Evolutionary conservation across 2,329 filamentous ascomycete genomes (phyloP).

Genomic region (Colletotrichum agaves): DNA sequence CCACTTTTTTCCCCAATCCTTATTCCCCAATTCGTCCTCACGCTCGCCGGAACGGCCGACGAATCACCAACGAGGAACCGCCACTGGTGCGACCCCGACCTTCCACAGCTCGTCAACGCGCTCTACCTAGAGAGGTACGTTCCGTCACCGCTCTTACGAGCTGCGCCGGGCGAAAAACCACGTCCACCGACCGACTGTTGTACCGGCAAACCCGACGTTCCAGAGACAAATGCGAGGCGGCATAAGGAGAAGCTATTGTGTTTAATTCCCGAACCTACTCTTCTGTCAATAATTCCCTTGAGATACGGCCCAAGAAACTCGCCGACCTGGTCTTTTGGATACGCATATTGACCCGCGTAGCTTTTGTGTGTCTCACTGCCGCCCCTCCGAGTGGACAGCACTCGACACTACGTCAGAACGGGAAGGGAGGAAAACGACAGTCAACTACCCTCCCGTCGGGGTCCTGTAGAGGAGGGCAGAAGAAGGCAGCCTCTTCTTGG

Average conservation of each 20-base stretch:
- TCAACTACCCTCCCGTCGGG: conserved; percentile 22
- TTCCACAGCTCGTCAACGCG: conserved; percentile 16
- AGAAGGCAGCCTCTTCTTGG: background rate
- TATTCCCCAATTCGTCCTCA: conserved; percentile 22
- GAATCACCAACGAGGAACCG: conserved; percentile 23
- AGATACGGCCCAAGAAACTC: background rate
- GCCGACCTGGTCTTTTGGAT: conserved; percentile 2
- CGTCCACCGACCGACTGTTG: background rate
- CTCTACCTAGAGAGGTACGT: background rate
- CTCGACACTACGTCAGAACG: conserved; percentile 31
- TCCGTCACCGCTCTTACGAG: conserved; percentile 22
- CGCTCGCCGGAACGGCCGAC: background rate
- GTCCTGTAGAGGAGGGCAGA: no score
- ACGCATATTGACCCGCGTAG: background rate
- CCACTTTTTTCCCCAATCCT: conserved; percentile 1
- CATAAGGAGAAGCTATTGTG: background rate
- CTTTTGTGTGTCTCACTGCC: conserved; percentile 20
- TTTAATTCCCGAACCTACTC: background rate
- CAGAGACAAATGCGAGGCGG: background rate
- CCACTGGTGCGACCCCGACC: conserved; percentile 9
- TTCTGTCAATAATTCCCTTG: background rate
- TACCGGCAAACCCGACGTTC: conserved; percentile 1
- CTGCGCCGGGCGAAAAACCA: background rate
- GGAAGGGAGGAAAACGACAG: background rate
- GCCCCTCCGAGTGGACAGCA: conserved; percentile 19